Evolutionary conservation across 306 rosid species (phyloP).

Genomic region (Astragalus glycyphyllos): DNA sequence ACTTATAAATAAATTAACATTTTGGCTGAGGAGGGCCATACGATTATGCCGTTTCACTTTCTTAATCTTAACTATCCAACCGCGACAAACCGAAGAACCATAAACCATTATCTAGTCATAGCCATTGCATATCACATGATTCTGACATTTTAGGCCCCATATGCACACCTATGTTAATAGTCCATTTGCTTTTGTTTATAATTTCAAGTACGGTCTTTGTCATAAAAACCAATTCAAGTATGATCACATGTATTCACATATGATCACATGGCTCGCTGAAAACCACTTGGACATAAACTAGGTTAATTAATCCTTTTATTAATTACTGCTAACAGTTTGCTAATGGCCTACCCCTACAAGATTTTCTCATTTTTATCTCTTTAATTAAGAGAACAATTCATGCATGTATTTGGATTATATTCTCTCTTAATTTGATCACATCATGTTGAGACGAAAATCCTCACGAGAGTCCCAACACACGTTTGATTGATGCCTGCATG

Average conservation of each 20-base stretch:
- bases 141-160: constrained; percentile 7
- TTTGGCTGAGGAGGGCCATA: neutral
- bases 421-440: neutral
- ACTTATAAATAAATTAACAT: neutral
- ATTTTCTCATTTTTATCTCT: neutral
- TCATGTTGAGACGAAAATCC: neutral
- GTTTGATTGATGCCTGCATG: neutral
- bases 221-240: too few relatives aligned
- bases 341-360: too few relatives aligned
- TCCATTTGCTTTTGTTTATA: neutral
- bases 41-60: neutral
- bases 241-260: neutral
- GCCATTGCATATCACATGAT: constrained; percentile 31
- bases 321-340: neutral
- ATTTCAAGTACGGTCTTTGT: neutral
- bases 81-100: neutral
- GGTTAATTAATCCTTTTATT: neutral
- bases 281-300: neutral
- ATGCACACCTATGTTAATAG: neutral
- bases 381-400: neutral
- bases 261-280: neutral
- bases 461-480: neutral
- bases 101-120: constrained; percentile 5
- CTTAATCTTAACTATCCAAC: neutral
- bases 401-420: neutral